Percentiles rank a stretch among this genome's conserved stretches.
These are phyloP conservation scores for Meira miltonrushii DNA, from an alignment of 1,284 basidiomycete genomes.

Conservation along the genomic window DNA sequence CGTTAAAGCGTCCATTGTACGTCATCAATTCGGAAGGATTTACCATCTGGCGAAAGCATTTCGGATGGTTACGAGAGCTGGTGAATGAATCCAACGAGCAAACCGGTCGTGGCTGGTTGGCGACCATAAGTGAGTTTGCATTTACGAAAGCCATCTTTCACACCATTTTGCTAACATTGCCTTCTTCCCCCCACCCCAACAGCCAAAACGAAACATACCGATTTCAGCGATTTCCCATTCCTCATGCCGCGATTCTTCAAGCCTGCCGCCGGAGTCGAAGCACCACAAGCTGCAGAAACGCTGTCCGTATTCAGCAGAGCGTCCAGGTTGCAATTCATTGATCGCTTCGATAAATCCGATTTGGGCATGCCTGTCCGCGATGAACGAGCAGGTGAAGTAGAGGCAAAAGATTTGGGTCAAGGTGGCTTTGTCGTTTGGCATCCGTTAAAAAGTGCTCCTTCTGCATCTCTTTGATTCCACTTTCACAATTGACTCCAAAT, in stretches of 20 bases:
- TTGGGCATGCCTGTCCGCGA: conserved; percentile 2
- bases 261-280: neutral
- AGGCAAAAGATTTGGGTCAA: conserved; percentile 5
- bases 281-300: neutral
- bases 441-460: neutral
- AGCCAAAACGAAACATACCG: conserved; percentile 28
- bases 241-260: conserved; percentile 23
- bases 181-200: neutral
- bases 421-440: conserved; percentile 4
- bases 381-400: conserved; percentile 4
- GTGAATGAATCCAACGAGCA: conserved; percentile 18
- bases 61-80: conserved; percentile 26
- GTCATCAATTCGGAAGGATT: conserved; percentile 45
- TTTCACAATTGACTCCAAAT: no score
- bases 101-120: conserved; percentile 28
- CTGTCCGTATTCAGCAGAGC: neutral
- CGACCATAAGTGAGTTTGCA: conserved; percentile 20
- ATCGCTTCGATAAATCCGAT: neutral
- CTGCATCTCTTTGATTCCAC: no score
- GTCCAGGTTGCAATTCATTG: neutral
- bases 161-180: neutral
- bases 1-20: conserved; percentile 34
- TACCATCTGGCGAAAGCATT: conserved; percentile 35
- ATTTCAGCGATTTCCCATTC: conserved; percentile 41
- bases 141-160: neutral